Base-by-base conservation (phyloP, 306 rosid species). In the Cucumis melo region DNA sequence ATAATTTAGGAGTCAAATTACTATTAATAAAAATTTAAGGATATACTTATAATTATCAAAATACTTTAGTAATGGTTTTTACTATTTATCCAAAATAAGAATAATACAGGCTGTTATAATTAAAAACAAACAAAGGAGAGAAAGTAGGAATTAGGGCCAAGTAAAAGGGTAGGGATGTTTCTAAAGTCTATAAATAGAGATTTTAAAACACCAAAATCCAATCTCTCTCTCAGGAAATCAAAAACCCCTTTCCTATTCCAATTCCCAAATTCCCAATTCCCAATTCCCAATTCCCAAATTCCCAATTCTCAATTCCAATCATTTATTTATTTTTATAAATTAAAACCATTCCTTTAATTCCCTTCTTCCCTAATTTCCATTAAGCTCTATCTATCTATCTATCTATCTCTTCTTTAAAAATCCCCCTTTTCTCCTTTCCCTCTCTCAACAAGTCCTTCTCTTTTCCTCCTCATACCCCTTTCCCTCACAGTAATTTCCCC, bases 401-500 rank as follows among this genome's bases (percentile, higher is more conserved):
- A 8, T 41, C 46, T 8, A 41, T 2, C 7, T 41, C 10, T 3
- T 42, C 10, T 9, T 42, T 11, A 21, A 58, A 58, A 53, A 58
- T 23, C 64, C 34, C 36, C 3, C 8, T 58, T 10, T 57, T 24
- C 16, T 21, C 32, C 64, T 8, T 21, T 58, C 7, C 32, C 44
- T 27, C 44, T 41, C 63, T 23, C 27, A 58, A 10, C 2, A 58
- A 21, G 3, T 23, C 32, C 5, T 15, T 21, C 21, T 5, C 17
- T 16, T n/a, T n/a, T n/a, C n/a, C n/a, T n/a, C n/a, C 27, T 20
- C 27, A n/a, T 11, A 20, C 9, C 6, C 15, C 24, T 1, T 58
- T 58, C 4, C 48, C 64, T 27, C 65, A 59, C 82, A 86, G 90
- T 82, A 2, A 21, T 36, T 71, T 60, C 65, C 83, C 74, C 48